Conservation (phyloP, 768 basidiomycete species). For the Leucosporidium scottii region DNA sequence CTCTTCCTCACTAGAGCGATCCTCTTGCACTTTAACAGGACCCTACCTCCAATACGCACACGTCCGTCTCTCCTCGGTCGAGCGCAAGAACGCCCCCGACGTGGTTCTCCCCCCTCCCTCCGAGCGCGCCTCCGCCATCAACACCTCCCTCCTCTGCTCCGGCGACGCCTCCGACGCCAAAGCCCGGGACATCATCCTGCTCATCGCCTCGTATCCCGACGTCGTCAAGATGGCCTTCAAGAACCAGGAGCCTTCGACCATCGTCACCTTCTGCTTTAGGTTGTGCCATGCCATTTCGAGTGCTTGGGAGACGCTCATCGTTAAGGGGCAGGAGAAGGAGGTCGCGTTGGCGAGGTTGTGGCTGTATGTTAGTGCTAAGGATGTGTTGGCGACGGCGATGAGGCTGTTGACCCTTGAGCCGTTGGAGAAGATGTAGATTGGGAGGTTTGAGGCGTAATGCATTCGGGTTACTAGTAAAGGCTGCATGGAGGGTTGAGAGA, state of each 20-base stretch:
- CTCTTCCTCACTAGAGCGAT: background rate
- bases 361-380: constrained; percentile 78
- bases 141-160: constrained; percentile 53
- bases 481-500: too few species aligned
- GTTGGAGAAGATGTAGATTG: constrained; percentile 75
- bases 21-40: constrained; percentile 31
- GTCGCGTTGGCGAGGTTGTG: constrained; percentile 79
- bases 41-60: constrained; percentile 96
- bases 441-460: background rate
- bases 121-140: constrained; percentile 50
- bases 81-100: constrained; percentile 77
- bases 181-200: constrained; percentile 73
- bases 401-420: constrained; percentile 79
- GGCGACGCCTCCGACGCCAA: constrained; percentile 51
- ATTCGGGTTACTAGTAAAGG: too few species aligned
- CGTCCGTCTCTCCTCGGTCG: constrained; percentile 81
- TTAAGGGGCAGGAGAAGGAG: constrained; percentile 69
- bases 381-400: constrained; percentile 84
- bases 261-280: constrained; percentile 84
- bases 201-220: constrained; percentile 86
- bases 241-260: constrained; percentile 78
- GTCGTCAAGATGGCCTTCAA: constrained; percentile 78
- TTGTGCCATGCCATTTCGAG: constrained; percentile 74
- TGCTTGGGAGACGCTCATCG: constrained; percentile 84
- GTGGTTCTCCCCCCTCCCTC: constrained; percentile 64